phyloP scores from a whole-genome alignment of 2,329 filamentous ascomycete species.

The Seiridium cupressi region DNA sequence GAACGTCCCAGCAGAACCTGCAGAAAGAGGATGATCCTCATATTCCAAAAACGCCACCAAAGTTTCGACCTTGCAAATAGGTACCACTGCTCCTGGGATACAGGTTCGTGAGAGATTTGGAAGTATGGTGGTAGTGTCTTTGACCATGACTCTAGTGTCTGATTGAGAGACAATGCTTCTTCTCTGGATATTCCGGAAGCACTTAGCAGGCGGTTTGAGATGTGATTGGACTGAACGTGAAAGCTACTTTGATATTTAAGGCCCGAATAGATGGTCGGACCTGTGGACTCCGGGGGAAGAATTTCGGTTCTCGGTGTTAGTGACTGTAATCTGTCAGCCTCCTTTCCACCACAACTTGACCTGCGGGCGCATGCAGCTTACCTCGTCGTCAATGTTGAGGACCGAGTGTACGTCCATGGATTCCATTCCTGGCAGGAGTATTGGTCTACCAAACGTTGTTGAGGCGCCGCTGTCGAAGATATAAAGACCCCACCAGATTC shows the following conservation, averaged over 20 bases:
- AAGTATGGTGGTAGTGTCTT: conserved; percentile 26
- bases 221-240: conserved; percentile 29
- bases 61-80: conserved; percentile 24
- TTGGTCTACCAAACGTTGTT: conserved; percentile 39
- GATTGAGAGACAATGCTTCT: conserved; percentile 21
- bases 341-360: neutral
- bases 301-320: conserved; percentile 21
- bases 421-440: conserved; percentile 24
- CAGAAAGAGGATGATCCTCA: conserved; percentile 29
- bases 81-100: conserved; percentile 17
- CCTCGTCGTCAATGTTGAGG: conserved; percentile 27
- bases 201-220: conserved; percentile 26
- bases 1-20: conserved; percentile 24
- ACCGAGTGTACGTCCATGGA: conserved; percentile 27
- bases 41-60: conserved; percentile 32
- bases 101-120: conserved; percentile 12
- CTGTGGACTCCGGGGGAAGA: conserved; percentile 18
- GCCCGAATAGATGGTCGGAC: conserved; percentile 26
- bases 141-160: conserved; percentile 22
- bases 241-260: conserved; percentile 26
- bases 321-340: conserved; percentile 10
- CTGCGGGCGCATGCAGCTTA: neutral
- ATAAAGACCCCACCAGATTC: conserved; percentile 42
- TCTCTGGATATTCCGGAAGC: conserved; percentile 22
- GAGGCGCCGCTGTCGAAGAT: conserved; percentile 44